Base-by-base conservation (phyloP, 2,329 filamentous ascomycete genomes). In the Falciphora oryzae region DNA sequence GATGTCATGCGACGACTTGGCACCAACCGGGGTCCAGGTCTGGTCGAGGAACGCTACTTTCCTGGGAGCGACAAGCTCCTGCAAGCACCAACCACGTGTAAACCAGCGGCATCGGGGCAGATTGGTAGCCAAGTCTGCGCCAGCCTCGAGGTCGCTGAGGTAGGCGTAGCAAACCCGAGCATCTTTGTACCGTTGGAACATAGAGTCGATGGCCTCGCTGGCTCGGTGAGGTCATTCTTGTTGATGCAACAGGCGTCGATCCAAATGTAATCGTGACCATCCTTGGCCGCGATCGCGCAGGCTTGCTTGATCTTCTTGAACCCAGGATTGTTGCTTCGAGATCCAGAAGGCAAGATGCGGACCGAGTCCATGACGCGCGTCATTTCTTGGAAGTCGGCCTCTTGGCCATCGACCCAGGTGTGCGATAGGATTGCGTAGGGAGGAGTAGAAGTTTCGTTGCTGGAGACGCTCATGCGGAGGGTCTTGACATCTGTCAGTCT, bases 381-480 rank as follows among this genome's bases (percentile, higher is more conserved):
- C 65, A 85, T 69, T 83, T 86, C 8, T 82, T 84, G 0, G 79
- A 83, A 50, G 81, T 79, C 25, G 82, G 81, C 5, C 74, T 86
- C 1, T 10, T 56, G 35, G 58, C 35, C 59, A 2, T 53, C 58
- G 22, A 62, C 62, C 65, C 65, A 64, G 18, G 50, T 57, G 59
- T 65, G 58, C 4, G 65, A 65, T 18, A 65, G 25, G 16, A 64
- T 64, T 25, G 31, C 62, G 16, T 65, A 65, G 3, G 27, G 11
- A 8, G 58, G 58, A 25, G 22, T 32, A 1, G 13, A 18, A 7
- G 11, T 13, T 5, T 31, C 58, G 28, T 25, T n/a, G 29, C 2
- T 22, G 28, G 25, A 31, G 28, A 31, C 58, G 14, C 4, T 25
- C 58, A 60, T 31, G 13, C 14, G 28, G 22, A 60, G 57, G 25